phyloP scores from a whole-genome alignment of 306 rosid species.

The Medicago arabica region DNA sequence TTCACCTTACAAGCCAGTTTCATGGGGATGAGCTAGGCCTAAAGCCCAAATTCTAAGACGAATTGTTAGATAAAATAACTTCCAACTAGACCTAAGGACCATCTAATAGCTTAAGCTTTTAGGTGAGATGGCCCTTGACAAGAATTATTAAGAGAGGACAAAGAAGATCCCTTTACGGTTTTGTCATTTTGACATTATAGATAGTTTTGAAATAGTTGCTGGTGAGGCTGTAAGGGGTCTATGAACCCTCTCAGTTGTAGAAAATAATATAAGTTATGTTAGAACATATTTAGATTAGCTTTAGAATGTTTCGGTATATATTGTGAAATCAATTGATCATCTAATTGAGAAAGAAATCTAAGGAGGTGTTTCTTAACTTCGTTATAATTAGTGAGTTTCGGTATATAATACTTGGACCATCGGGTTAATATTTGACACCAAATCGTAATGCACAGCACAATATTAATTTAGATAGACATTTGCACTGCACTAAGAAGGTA shows the following conservation, averaged over 20 bases:
- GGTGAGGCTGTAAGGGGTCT: neutral
- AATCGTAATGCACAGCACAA: slow-evolving; percentile 7
- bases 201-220: neutral
- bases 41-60: neutral
- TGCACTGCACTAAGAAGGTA: slow-evolving; percentile 29
- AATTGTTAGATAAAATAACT: slow-evolving; percentile 8
- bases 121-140: neutral
- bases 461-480: slow-evolving; percentile 30
- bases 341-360: slow-evolving; percentile 13
- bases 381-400: slow-evolving; percentile 9
- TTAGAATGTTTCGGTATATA: slow-evolving; percentile 8
- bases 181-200: neutral
- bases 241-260: neutral
- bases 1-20: neutral
- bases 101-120: slow-evolving; percentile 8
- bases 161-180: slow-evolving; percentile 6
- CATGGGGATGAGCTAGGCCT: neutral
- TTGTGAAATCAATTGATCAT: slow-evolving; percentile 21
- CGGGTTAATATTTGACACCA: slow-evolving; percentile 1
- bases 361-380: slow-evolving; percentile 24
- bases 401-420: slow-evolving; percentile 9
- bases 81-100: neutral
- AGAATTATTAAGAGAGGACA: slow-evolving; percentile 9
- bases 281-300: slow-evolving; percentile 6
- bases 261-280: neutral